These are phyloP conservation scores for Mortierella sp. DNA, from an alignment of 371 early-diverging fungal genomes.

Conservation along the genomic window DNA sequence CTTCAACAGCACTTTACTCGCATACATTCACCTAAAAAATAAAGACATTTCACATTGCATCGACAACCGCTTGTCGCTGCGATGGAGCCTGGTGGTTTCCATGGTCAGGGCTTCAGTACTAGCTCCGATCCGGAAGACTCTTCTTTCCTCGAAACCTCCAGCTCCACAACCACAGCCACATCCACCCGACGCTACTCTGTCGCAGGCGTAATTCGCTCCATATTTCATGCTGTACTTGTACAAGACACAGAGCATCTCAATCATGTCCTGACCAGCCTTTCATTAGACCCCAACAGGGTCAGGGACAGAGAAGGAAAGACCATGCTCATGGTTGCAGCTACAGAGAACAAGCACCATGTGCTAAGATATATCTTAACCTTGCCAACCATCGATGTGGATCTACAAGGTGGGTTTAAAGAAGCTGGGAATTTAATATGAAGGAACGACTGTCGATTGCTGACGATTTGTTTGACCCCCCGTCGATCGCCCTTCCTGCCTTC, in stretches of 20 bases:
- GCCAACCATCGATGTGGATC: constrained; percentile 29
- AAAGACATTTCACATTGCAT: constrained; percentile 2
- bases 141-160: constrained; percentile 31
- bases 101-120: constrained; percentile 14
- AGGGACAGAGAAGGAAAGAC: constrained; percentile 47
- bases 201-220: constrained; percentile 49
- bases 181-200: constrained; percentile 36
- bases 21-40: not conserved
- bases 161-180: constrained; percentile 20
- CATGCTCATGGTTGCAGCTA: constrained; percentile 55
- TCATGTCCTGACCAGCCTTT: constrained; percentile 40
- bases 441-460: not conserved
- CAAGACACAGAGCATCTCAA: constrained; percentile 50
- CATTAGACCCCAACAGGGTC: constrained; percentile 40
- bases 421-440: not conserved
- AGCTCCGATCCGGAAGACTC: constrained; percentile 32
- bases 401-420: constrained; percentile 25
- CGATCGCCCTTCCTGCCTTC: not conserved
- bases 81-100: constrained; percentile 38
- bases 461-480: not conserved
- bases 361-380: constrained; percentile 42
- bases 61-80: constrained; percentile 21
- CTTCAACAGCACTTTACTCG: not conserved
- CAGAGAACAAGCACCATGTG: constrained; percentile 52
- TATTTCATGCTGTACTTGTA: constrained; percentile 56